Evolutionary conservation across 2,329 filamentous ascomycete genomes (phyloP).

Genomic region (Blumeria graminis): DNA sequence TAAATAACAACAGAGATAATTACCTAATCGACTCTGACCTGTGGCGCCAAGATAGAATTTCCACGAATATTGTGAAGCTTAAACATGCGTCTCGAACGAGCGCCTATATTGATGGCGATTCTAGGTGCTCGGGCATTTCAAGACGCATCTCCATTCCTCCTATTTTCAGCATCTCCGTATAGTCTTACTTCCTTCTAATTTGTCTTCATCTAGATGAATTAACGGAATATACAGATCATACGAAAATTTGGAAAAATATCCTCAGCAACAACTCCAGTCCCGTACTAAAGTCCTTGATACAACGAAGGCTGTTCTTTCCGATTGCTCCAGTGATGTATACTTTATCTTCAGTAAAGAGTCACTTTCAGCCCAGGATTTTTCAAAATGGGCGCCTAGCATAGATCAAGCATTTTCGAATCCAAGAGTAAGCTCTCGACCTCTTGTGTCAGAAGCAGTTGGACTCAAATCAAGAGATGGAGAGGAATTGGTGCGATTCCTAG

Average conservation of each 20-base stretch:
- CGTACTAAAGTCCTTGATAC: constrained; percentile 6
- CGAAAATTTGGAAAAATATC: constrained; percentile 4
- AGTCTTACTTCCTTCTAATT: constrained; percentile 1
- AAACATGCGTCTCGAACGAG: too few relatives aligned
- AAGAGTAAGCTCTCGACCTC: constrained; percentile 6
- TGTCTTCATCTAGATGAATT: not conserved
- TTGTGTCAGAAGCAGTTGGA: constrained; percentile 34
- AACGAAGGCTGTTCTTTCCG: constrained; percentile 24
- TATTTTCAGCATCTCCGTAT: constrained; percentile 42
- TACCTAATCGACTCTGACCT: too few relatives aligned
- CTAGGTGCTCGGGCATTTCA: constrained; percentile 47
- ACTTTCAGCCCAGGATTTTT: constrained; percentile 45
- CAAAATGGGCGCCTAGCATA: constrained; percentile 24
- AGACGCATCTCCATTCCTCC: constrained; percentile 70
- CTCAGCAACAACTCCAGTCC: constrained; percentile 8
- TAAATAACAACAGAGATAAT: too few relatives aligned
- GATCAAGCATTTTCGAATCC: constrained; percentile 15
- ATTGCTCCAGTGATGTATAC: constrained; percentile 54
- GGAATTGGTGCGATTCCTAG: constrained; percentile 22
- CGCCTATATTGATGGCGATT: constrained; percentile 23
- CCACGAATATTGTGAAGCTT: too few relatives aligned
- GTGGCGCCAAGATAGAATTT: too few relatives aligned
- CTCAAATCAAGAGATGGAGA: constrained; percentile 17
- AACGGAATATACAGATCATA: constrained; percentile 5
- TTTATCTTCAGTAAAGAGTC: constrained; percentile 57